Base-by-base conservation (phyloP, 768 basidiomycete species). In the Lentinula raphanica region DNA sequence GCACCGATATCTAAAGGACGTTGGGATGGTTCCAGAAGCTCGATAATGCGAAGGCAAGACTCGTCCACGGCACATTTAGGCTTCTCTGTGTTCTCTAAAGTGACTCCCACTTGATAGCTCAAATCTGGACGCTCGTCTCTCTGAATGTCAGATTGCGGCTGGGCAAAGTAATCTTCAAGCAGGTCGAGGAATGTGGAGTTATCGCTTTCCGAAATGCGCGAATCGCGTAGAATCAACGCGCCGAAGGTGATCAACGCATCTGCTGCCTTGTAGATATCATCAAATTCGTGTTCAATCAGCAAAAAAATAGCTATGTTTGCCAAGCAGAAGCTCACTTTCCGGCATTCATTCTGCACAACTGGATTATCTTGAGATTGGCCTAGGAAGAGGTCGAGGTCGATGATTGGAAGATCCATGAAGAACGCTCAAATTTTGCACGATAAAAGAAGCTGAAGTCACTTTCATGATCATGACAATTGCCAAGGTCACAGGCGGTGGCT, bases 21-120 rank as follows among this genome's bases (percentile, higher is more conserved):
- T 66, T 98, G 92, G 0, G 79, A 71, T 2, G 86, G 85, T 38
- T 90, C 90, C 23, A 98, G 77, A 2, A 75, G 75, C 51, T 82
- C 81, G 62, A 98, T 98, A 59, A 98, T 78, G 39, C 77, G 76
- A 40, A 92, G 78, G 67, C 95, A 98, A 11, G 90, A 85, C 49
- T 90, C 87, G 66, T 94, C 82, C 9, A 84, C 86, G 3, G 91
- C 89, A 69, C 91, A 93, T 68, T 85, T 90, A 36, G 89, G 88
- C 65, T 92, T 93, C 74, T 97, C 95, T 2, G 94, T 98, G 70
- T 95, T 94, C 73, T 95, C 93, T n/a, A 96, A 83, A 4, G 94
- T 97, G 4, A 94, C 93, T 2, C 95, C 94, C 40, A 93, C 86
- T 72, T 98, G 95, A 71, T 93, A 98, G 56, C 89, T 85, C 11